Evolutionary conservation across 2,329 filamentous ascomycete genomes (phyloP).

Genomic region (Penicillium sp.): DNA sequence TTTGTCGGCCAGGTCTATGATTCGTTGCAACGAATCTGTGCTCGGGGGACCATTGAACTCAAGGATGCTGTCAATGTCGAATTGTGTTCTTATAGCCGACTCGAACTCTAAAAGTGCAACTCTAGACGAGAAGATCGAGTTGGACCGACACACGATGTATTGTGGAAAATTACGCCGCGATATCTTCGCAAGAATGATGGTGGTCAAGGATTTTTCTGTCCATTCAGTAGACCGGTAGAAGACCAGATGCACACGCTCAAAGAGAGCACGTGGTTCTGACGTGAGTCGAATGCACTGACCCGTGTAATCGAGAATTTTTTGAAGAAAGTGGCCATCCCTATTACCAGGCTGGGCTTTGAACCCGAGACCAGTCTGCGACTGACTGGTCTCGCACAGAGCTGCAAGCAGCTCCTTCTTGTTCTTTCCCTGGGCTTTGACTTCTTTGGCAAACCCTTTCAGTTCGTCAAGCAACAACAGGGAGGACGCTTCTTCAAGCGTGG

Average conservation of each 20-base stretch:
- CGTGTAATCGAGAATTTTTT: slow-evolving; percentile 69
- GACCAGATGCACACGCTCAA: slow-evolving; percentile 89
- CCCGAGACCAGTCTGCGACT: slow-evolving; percentile 67
- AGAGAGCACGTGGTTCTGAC: slow-evolving; percentile 65
- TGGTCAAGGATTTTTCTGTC: slow-evolving; percentile 94
- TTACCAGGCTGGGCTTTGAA: slow-evolving; percentile 56
- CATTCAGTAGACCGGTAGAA: slow-evolving; percentile 95
- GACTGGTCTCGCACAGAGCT: slow-evolving; percentile 67
- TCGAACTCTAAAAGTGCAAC: slow-evolving; percentile 79
- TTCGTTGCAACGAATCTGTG: slow-evolving; percentile 58
- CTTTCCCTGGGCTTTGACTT: slow-evolving; percentile 78
- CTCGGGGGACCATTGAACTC: slow-evolving; percentile 70
- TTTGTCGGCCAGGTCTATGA: slow-evolving; percentile 66
- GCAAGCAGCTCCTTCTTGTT: slow-evolving; percentile 75
- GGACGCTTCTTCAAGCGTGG: slow-evolving; percentile 74
- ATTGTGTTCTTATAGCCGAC: slow-evolving; percentile 73
- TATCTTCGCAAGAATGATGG: slow-evolving; percentile 88
- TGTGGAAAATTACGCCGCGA: slow-evolving; percentile 79
- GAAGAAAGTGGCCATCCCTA: slow-evolving; percentile 66
- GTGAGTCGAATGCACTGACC: slow-evolving; percentile 82
- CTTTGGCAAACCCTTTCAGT: slow-evolving; percentile 74
- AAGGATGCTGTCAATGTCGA: slow-evolving; percentile 70
- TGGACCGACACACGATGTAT: slow-evolving; percentile 83
- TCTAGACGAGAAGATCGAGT: slow-evolving; percentile 79
- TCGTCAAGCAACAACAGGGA: slow-evolving; percentile 80